Evolutionary conservation across 1,284 basidiomycete genomes (phyloP).

Genomic region (Kwoniella shivajii): DNA sequence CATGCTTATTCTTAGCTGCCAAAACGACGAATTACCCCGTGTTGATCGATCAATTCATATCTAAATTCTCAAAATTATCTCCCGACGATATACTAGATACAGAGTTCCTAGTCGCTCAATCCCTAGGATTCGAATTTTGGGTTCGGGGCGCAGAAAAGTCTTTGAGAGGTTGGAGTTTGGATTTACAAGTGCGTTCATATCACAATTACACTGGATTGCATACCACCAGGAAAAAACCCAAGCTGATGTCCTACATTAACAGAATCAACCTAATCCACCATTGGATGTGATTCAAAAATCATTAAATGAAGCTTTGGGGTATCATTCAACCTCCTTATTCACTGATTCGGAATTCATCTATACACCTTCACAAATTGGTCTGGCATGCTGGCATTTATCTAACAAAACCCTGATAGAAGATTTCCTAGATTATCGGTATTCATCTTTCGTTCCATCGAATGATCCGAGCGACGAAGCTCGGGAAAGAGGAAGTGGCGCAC

Average conservation of each 20-base stretch:
- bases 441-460: slow-evolving; percentile 23
- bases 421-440: slow-evolving; percentile 63
- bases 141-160: slow-evolving; percentile 88
- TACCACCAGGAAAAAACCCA: too few species aligned
- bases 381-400: slow-evolving; percentile 75
- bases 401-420: slow-evolving; percentile 63
- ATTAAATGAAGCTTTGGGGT: slow-evolving; percentile 29
- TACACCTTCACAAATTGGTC: slow-evolving; percentile 88
- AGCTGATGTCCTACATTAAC: background rate
- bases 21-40: slow-evolving; percentile 96
- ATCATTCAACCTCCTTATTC: slow-evolving; percentile 72
- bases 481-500: background rate
- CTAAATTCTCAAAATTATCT: slow-evolving; percentile 74
- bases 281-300: slow-evolving; percentile 29
- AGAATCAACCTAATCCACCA: slow-evolving; percentile 24
- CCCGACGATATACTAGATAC: slow-evolving; percentile 83
- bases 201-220: background rate
- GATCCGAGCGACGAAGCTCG: background rate
- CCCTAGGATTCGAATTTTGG: slow-evolving; percentile 87
- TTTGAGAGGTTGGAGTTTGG: slow-evolving; percentile 85
- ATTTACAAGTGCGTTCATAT: slow-evolving; percentile 70
- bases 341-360: slow-evolving; percentile 92
- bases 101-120: slow-evolving; percentile 94
- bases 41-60: slow-evolving; percentile 78
- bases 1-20: slow-evolving; percentile 89